Conservation (phyloP, 495 filamentous ascomycete genomes). For the Amorphotheca resinae region DNA sequence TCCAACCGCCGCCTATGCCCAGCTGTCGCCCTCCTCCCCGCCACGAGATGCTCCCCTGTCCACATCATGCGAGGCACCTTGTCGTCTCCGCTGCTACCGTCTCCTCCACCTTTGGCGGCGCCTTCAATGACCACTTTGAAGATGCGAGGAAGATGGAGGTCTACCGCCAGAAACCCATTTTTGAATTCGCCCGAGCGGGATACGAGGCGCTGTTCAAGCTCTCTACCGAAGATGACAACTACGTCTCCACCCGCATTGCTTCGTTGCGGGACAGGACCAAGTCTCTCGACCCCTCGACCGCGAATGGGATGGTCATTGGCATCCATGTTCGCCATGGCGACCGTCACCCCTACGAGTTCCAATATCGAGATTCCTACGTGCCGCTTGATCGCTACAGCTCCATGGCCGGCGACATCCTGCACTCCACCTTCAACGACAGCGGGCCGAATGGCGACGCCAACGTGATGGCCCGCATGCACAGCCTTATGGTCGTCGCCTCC, state of each 20-base stretch:
- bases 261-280: conserved; percentile 34
- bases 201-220: conserved; percentile 55
- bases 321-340: conserved; percentile 67
- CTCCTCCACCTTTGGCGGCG: conserved; percentile 40
- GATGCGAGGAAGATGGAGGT: conserved; percentile 33
- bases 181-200: conserved; percentile 45
- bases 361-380: conserved; percentile 55
- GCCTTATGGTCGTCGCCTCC: conserved; percentile 44
- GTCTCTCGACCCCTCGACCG: conserved; percentile 10
- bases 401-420: conserved; percentile 17
- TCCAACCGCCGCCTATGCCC: conserved; percentile 44
- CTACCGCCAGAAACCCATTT: conserved; percentile 40
- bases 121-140: conserved; percentile 38
- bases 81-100: conserved; percentile 54
- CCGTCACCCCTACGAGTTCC: conserved; percentile 49
- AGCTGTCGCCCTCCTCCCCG: conserved; percentile 47
- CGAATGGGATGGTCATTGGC: conserved; percentile 40
- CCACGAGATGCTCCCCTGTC: conserved; percentile 57
- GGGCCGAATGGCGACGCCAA: conserved; percentile 5
- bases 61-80: conserved; percentile 52
- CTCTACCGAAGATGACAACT: conserved; percentile 39
- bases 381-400: conserved; percentile 47
- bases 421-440: conserved; percentile 11
- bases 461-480: conserved; percentile 7
- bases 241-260: conserved; percentile 37